Evolutionary conservation across 1,139 yeast species (phyloP).

Genomic region (Yamadazyma friedrichii): DNA sequence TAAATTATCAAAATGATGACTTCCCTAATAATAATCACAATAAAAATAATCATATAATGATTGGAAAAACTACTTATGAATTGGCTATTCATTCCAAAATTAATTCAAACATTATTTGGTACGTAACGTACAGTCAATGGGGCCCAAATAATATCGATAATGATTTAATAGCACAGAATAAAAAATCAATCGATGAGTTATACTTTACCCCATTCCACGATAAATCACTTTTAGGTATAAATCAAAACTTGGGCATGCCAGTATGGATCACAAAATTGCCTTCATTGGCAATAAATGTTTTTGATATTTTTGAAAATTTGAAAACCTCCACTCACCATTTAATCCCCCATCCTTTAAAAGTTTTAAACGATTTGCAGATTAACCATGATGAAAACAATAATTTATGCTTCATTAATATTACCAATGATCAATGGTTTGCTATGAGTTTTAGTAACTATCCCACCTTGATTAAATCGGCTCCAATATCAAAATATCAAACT

Average conservation of each 20-base stretch:
- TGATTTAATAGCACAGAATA: slow-evolving; percentile 56
- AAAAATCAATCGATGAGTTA: slow-evolving; percentile 61
- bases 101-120: slow-evolving; percentile 69
- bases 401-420: slow-evolving; percentile 63
- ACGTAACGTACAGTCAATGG: slow-evolving; percentile 87
- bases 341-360: slow-evolving; percentile 65
- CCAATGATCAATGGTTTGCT: slow-evolving; percentile 81
- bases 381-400: slow-evolving; percentile 23
- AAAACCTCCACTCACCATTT: slow-evolving; percentile 36
- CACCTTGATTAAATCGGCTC: slow-evolving; percentile 76
- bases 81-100: slow-evolving; percentile 51
- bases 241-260: slow-evolving; percentile 63
- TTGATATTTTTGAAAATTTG: slow-evolving; percentile 59
- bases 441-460: slow-evolving; percentile 78
- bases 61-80: slow-evolving; percentile 52
- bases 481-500: slow-evolving; percentile 58
- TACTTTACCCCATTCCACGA: slow-evolving; percentile 86
- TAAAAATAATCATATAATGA: slow-evolving; percentile 29
- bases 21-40: slow-evolving; percentile 3
- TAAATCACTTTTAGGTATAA: slow-evolving; percentile 64
- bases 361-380: slow-evolving; percentile 34
- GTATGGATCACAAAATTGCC: slow-evolving; percentile 77
- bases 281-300: slow-evolving; percentile 66
- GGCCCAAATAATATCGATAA: slow-evolving; percentile 86
- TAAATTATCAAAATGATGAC: slow-evolving; percentile 14